phyloP scores from a whole-genome alignment of 2,329 filamentous ascomycete genomes.

The Claviceps monticola region DNA sequence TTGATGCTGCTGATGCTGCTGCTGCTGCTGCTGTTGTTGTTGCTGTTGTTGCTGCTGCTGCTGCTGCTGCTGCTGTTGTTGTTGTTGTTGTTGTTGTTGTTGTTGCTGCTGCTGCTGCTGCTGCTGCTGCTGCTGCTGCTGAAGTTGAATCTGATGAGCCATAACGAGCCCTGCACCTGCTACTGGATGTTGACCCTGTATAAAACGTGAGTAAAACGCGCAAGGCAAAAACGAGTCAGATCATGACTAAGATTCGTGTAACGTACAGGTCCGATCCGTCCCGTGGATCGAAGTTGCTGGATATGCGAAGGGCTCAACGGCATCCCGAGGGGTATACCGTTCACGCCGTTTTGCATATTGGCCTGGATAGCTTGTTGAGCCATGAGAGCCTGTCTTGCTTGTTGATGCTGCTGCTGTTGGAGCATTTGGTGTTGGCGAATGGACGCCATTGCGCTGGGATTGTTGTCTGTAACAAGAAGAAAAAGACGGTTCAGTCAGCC shows the following conservation, averaged over 20 bases:
- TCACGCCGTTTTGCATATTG: constrained; percentile 31
- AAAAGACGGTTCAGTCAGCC: constrained; percentile 1
- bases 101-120: constrained; percentile 27
- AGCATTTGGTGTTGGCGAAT: constrained; percentile 43
- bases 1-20: constrained; percentile 21
- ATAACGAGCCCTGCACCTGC: constrained; percentile 23
- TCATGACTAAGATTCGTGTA: background rate
- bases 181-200: constrained; percentile 19
- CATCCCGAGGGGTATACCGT: constrained; percentile 39
- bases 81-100: constrained; percentile 26
- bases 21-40: constrained; percentile 26
- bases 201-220: background rate
- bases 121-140: constrained; percentile 28
- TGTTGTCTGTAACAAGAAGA: constrained; percentile 16
- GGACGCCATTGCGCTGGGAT: constrained; percentile 23
- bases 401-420: constrained; percentile 43
- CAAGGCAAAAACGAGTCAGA: background rate
- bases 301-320: constrained; percentile 36
- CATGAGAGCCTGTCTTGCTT: constrained; percentile 37
- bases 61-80: constrained; percentile 19
- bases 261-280: constrained; percentile 28
- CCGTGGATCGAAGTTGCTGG: constrained; percentile 31
- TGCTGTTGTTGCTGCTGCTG: constrained; percentile 12
- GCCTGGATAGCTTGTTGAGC: constrained; percentile 39
- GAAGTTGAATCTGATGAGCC: constrained; percentile 34